phyloP scores from a whole-genome alignment of 2,329 filamentous ascomycete genomes.

The Chaetomium sp. region DNA sequence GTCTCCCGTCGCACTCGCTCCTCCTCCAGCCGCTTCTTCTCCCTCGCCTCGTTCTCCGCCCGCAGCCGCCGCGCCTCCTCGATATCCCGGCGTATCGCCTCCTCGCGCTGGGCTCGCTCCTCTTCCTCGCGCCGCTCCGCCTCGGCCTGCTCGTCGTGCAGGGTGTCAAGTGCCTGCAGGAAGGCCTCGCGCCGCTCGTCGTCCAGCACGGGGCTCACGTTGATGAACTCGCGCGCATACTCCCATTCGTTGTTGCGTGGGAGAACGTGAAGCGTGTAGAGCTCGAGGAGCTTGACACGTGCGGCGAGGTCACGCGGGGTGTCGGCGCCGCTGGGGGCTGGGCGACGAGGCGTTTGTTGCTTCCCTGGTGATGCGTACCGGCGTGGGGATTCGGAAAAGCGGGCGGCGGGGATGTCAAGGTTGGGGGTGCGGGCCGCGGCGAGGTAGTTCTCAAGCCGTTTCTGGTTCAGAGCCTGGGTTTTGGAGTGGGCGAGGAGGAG shows the following conservation, averaged over 20 bases:
- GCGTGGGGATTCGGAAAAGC: conserved; percentile 46
- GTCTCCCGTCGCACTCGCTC: conserved; percentile 34
- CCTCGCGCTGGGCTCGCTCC: conserved; percentile 50
- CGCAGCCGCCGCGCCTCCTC: conserved; percentile 51
- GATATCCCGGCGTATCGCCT: conserved; percentile 48
- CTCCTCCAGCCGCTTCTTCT: conserved; percentile 47
- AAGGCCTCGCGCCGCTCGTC: conserved; percentile 89
- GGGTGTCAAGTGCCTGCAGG: conserved; percentile 71
- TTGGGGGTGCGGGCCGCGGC: conserved; percentile 67
- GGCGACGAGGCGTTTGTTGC: conserved; percentile 29
- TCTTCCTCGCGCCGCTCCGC: conserved; percentile 60
- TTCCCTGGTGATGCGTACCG: conserved; percentile 28
- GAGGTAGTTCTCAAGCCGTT: conserved; percentile 81
- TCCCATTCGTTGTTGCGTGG: conserved; percentile 93
- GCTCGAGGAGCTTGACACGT: conserved; percentile 83
- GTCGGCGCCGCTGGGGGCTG: conserved; percentile 57
- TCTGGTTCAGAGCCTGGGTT: conserved; percentile 77
- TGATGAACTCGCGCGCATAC: conserved; percentile 87
- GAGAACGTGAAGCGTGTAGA: conserved; percentile 94
- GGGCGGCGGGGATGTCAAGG: conserved; percentile 61
- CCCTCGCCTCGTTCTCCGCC: conserved; percentile 53
- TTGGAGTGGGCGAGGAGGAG: conserved; percentile 85
- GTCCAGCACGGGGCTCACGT: conserved; percentile 77
- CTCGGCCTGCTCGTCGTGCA: conserved; percentile 76
- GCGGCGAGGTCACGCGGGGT: conserved; percentile 79